phyloP scores from a whole-genome alignment of 208 protist genomes.

The Kentomonas sorsogonicus region DNA sequence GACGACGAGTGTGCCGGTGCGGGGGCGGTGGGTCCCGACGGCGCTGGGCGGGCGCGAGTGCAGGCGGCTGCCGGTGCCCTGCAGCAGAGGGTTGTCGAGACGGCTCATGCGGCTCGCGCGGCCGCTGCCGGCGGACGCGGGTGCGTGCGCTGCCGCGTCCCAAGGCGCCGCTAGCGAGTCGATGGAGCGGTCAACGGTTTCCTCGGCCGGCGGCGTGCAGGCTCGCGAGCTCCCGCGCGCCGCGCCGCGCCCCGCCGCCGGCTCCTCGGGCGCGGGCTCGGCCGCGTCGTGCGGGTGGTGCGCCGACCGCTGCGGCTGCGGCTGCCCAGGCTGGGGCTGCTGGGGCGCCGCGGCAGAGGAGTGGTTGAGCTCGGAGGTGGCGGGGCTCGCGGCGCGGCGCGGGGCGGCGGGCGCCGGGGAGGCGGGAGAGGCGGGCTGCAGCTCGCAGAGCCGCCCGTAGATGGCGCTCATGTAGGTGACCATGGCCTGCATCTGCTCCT shows the following conservation, averaged over 20 bases:
- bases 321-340: not conserved
- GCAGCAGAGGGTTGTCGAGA: slow-evolving; percentile 67
- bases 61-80: slow-evolving; percentile 21
- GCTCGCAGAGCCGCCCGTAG: slow-evolving; percentile 19
- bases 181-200: slow-evolving; percentile 36
- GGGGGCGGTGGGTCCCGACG: not conserved
- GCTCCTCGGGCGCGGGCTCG: not conserved
- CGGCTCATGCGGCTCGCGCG: slow-evolving; percentile 44
- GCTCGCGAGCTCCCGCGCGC: slow-evolving; percentile 38
- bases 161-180: slow-evolving; percentile 61
- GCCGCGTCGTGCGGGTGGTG: slow-evolving; percentile 2
- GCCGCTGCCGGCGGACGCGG: slow-evolving; percentile 20
- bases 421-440: slow-evolving; percentile 20
- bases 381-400: slow-evolving; percentile 1
- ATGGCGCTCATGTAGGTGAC: slow-evolving; percentile 65
- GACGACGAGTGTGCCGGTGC: slow-evolving; percentile 11
- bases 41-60: slow-evolving; percentile 10
- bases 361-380: not conserved
- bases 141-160: slow-evolving; percentile 34
- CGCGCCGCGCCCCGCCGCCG: too few species aligned
- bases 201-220: slow-evolving; percentile 66
- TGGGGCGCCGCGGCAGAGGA: not conserved
- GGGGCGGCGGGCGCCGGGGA: slow-evolving; percentile 5
- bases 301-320: not conserved
- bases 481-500: slow-evolving; percentile 76